Evolutionary conservation across 2,329 filamentous ascomycete species (phyloP).

Genomic region (Exophiala oligosperma): DNA sequence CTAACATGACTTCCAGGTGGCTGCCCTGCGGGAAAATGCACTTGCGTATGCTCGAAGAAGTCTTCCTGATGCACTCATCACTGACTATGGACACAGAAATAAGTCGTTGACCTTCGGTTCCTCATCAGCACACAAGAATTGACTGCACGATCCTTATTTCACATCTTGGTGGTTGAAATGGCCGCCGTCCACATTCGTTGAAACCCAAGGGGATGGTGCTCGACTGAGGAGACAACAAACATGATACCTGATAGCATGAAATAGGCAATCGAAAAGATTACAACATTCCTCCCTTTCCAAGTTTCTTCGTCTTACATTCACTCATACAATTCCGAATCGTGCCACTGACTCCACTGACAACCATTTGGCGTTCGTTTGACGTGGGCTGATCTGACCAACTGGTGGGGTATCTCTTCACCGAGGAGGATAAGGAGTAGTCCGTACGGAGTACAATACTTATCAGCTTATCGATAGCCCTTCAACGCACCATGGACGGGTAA

Average conservation of each 20-base stretch:
- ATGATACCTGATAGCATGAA: neutral
- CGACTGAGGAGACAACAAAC: neutral
- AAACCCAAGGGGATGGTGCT: neutral
- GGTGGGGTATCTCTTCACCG: no score
- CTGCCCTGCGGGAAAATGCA: conserved; percentile 29
- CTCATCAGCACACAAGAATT: conserved; percentile 1
- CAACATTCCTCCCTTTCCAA: neutral
- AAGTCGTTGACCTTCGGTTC: neutral
- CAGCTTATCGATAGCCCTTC: conserved; percentile 9
- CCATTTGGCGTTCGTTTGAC: neutral
- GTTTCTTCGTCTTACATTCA: neutral
- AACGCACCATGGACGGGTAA: neutral
- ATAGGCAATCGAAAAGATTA: conserved; percentile 1
- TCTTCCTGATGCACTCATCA: neutral
- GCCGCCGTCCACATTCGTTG: conserved; percentile 6
- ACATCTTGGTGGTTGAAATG: neutral
- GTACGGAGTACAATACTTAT: neutral
- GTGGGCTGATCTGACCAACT: neutral
- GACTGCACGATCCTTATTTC: neutral
- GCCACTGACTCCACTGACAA: no score
- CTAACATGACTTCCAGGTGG: conserved; percentile 11
- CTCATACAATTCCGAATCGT: no score
- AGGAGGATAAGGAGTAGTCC: no score
- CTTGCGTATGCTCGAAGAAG: conserved; percentile 21
- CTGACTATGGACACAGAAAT: conserved; percentile 16